Evolutionary conservation across 1,139 yeast species (phyloP).

Genomic region (Candida neerlandica): DNA sequence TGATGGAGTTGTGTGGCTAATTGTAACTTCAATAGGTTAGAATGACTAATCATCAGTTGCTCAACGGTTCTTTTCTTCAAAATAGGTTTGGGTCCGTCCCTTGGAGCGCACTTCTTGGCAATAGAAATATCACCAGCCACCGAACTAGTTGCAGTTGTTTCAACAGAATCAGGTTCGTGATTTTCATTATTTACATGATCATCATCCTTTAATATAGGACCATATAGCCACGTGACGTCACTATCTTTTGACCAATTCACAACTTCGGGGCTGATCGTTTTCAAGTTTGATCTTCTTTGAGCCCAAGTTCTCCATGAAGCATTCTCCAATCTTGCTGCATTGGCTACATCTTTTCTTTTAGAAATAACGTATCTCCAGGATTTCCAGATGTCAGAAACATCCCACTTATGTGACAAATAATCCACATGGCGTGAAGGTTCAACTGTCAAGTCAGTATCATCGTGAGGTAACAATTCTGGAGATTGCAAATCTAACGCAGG

Average conservation of each 20-base stretch:
- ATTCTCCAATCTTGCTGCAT: conserved; percentile 69
- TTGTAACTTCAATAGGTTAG: conserved; percentile 51
- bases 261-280: conserved; percentile 70
- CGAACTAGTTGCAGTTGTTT: conserved; percentile 41
- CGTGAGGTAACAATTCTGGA: conserved; percentile 63
- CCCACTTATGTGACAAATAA: conserved; percentile 94
- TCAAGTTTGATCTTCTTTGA: conserved; percentile 65
- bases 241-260: conserved; percentile 81
- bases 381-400: conserved; percentile 86
- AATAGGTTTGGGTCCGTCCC: conserved; percentile 64
- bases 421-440: conserved; percentile 93
- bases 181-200: conserved; percentile 17
- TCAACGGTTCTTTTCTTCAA: conserved; percentile 79
- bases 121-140: conserved; percentile 52
- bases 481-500: conserved; percentile 20
- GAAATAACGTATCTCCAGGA: conserved; percentile 93
- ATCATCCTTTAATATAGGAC: conserved; percentile 64
- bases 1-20: conserved; percentile 42
- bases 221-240: conserved; percentile 83
- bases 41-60: conserved; percentile 68
- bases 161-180: conserved; percentile 18
- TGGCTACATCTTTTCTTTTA: conserved; percentile 75
- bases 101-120: conserved; percentile 12
- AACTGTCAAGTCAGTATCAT: conserved; percentile 77
- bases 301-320: conserved; percentile 91